A percentile compares a stretch with the other conserved stretches of the same genome.
phyloP scores from a whole-genome alignment of 2,329 filamentous ascomycete genomes.

The Lachnellula subtilissima region DNA sequence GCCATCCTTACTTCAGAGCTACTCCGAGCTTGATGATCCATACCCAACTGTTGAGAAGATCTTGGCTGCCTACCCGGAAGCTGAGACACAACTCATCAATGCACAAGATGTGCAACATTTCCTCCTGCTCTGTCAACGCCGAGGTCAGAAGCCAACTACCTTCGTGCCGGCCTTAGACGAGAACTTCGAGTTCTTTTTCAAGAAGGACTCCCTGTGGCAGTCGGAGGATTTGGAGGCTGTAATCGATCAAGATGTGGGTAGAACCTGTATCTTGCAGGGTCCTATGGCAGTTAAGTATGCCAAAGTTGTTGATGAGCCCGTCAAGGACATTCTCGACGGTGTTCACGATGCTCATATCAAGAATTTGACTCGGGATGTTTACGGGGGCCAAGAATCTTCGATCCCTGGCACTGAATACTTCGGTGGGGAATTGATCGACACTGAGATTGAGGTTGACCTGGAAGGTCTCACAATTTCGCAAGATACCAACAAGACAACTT shows the following conservation, averaged over 20 bases:
- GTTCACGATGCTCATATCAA: slow-evolving; percentile 87
- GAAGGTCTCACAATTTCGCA: slow-evolving; percentile 83
- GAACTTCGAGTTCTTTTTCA: slow-evolving; percentile 99
- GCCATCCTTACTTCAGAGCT: slow-evolving; percentile 82
- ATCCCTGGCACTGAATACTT: slow-evolving; percentile 94
- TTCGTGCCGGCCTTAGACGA: slow-evolving; percentile 95
- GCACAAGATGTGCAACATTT: slow-evolving; percentile 98
- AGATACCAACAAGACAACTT: slow-evolving; percentile 74
- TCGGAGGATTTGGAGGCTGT: slow-evolving; percentile 96
- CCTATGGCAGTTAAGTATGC: slow-evolving; percentile 90
- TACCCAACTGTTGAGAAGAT: slow-evolving; percentile 75
- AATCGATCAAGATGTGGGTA: slow-evolving; percentile 89
- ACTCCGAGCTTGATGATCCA: slow-evolving; percentile 79
- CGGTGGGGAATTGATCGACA: slow-evolving; percentile 76
- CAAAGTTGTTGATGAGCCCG: slow-evolving; percentile 82
- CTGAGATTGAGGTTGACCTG: slow-evolving; percentile 67
- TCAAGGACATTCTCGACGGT: slow-evolving; percentile 88
- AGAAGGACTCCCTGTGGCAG: slow-evolving; percentile 99
- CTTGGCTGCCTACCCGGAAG: slow-evolving; percentile 76
- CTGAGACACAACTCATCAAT: slow-evolving; percentile 88
- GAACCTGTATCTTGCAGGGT: slow-evolving; percentile 94
- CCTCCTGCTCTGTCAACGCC: slow-evolving; percentile 83
- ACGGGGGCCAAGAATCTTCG: slow-evolving; percentile 64
- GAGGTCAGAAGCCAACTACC: slow-evolving; percentile 90
- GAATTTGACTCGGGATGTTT: slow-evolving; percentile 72